Base-by-base conservation (phyloP, 805 yeast genomes). In the Kodamaea laetipori region DNA sequence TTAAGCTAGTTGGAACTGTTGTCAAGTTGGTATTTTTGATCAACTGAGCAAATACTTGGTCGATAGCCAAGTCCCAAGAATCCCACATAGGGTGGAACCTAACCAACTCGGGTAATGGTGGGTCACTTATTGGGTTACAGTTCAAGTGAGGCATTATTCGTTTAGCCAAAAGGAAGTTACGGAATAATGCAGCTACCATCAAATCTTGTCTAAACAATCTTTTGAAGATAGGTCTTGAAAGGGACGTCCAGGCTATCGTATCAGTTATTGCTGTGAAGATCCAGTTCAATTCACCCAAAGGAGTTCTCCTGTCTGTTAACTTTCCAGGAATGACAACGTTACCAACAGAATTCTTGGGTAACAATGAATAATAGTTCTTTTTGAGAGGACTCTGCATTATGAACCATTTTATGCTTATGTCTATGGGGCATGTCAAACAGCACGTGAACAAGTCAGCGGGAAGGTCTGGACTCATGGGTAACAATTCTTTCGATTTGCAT, bases 221-320 rank as follows among this genome's bases (percentile, higher is more conserved):
- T 57, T 90, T 92, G 71, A 94, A 94, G 23, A 94, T 67, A 0
- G 95, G 89, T 48, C 96, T 74, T 3, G 95, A 89, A 27, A 94
- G 66, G 2, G 90, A 80, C 0, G 96, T 88, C 97, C 98, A 94
- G 1, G 99, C 99, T 41, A 94, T 92, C 0, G 98, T 92, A 63
- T 94, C 99, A 3, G 98, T 92, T 30, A 94, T 89, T 2, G 99
- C 97, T 1, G 97, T 94, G 65, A 92, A 94, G 25, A 94, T 92
- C 97, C 98, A 94, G 61, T 89, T 90, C 43, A 94, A 74, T 60
- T 94, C 99, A 26, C 99, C 99, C 34, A 94, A 67, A 0, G 98
- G 97, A 0, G 98, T 94, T 49, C 97, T 75, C 58, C 98, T 77
- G 59, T 94, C 99, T 2, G 96, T 86, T 37, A 90, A 69, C 50